Conservation (phyloP, 495 filamentous ascomycete species). For the Tirmania nivea region DNA sequence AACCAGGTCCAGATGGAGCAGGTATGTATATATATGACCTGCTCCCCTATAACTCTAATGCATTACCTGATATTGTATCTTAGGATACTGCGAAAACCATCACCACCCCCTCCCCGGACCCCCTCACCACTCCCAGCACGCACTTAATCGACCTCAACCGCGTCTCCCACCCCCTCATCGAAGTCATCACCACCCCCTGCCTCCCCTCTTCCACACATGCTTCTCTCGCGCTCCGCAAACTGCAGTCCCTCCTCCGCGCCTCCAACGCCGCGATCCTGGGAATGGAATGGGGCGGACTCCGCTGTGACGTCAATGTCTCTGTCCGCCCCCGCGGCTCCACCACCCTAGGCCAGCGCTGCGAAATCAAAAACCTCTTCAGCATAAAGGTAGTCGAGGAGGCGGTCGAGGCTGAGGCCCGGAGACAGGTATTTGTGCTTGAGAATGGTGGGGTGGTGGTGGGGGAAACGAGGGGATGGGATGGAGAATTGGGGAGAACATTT, state of each 20-base stretch:
- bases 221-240: constrained; percentile 66
- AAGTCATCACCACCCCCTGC: constrained; percentile 72
- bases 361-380: constrained; percentile 93
- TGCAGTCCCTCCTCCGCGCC: constrained; percentile 59
- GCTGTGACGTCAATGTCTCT: constrained; percentile 92
- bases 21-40: too few species aligned
- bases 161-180: constrained; percentile 70
- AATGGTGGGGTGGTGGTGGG: constrained; percentile 55
- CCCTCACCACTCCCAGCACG: constrained; percentile 25
- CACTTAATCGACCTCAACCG: constrained; percentile 86
- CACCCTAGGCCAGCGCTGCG: constrained; percentile 63
- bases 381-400: constrained; percentile 91
- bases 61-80: too few species aligned
- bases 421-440: constrained; percentile 67
- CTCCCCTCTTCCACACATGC: constrained; percentile 38
- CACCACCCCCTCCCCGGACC: constrained; percentile 24
- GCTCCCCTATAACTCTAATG: too few species aligned
- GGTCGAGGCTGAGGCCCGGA: constrained; percentile 68
- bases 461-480: constrained; percentile 82
- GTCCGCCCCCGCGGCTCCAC: constrained; percentile 39
- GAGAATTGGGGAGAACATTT: constrained; percentile 46
- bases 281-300: constrained; percentile 79
- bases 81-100: constrained; percentile 81
- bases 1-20: constrained; percentile 93
- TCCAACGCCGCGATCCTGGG: constrained; percentile 67